Base-by-base conservation (phyloP, 805 yeast species). In the Nakazawaea pomicola region DNA sequence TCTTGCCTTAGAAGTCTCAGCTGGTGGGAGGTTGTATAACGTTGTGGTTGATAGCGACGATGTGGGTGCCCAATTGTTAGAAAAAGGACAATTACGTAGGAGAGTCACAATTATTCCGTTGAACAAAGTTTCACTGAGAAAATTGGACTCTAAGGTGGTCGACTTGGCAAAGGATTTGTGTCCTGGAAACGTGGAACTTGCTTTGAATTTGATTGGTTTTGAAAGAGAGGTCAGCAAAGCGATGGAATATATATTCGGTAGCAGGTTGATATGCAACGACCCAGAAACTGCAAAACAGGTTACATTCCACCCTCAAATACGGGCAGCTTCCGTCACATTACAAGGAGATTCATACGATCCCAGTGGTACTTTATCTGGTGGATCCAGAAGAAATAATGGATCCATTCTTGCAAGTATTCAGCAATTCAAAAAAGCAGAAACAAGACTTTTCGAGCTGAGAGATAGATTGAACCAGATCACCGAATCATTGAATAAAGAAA, bases 281-380 rank as follows among this genome's bases (percentile, higher is more conserved):
- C 85, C 96, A 0, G 82, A 83, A 12, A 80, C 95, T 0, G 98
- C 99, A 0, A 83, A 90, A 50, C 68, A 71, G 36, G 83, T 93
- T n/a, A 87, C 97, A 0, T 88, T 89, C 57, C 80, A 90, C 57
- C 93, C 91, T 0, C 73, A 77, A 41, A 79, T 91, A 12, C 72
- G 87, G 47, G 71, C 90, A 0, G 79, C 89, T 52, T 81, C 95
- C 23, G 88, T 95, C 12, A 93, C 99, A 0, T 58, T 85, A 25
- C 90, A 89, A 40, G 99, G 99, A 38, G 99, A 93, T 58, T 74
- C 83, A 9, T 93, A 90, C 61, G 99, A 93, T 56, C 99, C 99
- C 0, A 88, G 83, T 49, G 99, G 99, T 12, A 86, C 95, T 6
- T 67, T 93, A 20, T 85, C 96, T 1, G 99, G 99, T 36, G 98